Evolutionary conservation across 495 filamentous ascomycete genomes (phyloP).

Genomic region (Mycothermus thermophilus): DNA sequence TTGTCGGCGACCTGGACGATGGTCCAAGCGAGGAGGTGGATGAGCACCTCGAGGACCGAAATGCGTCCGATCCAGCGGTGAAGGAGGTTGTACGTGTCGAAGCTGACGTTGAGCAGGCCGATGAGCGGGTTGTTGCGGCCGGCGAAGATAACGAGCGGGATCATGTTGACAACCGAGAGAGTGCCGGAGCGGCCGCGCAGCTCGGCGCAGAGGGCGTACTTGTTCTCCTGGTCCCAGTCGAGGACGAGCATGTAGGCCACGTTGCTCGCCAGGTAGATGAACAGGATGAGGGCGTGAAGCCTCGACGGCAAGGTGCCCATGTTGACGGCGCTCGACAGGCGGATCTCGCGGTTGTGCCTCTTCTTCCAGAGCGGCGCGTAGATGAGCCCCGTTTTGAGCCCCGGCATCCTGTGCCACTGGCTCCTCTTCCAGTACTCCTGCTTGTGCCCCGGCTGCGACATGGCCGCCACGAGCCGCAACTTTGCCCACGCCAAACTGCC

Average conservation of each 20-base stretch:
- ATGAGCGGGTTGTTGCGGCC: constrained; percentile 93
- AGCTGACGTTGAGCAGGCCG: constrained; percentile 65
- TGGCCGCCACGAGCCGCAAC: constrained; percentile 34
- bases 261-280: constrained; percentile 50
- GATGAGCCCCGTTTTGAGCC: constrained; percentile 63
- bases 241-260: constrained; percentile 48
- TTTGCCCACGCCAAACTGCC: constrained; percentile 30
- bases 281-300: constrained; percentile 61
- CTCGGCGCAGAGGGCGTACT: constrained; percentile 37
- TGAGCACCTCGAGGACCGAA: constrained; percentile 59
- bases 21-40: constrained; percentile 64
- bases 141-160: constrained; percentile 79
- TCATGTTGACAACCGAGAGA: constrained; percentile 74
- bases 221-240: constrained; percentile 39
- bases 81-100: constrained; percentile 91
- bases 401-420: constrained; percentile 38
- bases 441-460: constrained; percentile 28
- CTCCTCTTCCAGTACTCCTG: constrained; percentile 36
- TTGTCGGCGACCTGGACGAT: constrained; percentile 50
- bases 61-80: constrained; percentile 94
- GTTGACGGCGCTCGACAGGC: constrained; percentile 60
- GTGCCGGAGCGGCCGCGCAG: constrained; percentile 75
- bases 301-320: constrained; percentile 78
- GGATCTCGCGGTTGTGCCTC: constrained; percentile 78
- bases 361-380: constrained; percentile 72